A percentile compares a stretch with the other conserved stretches of the same genome.
These are phyloP conservation scores for Leccinellum albellum DNA, from an alignment of 768 basidiomycete genomes.

Conservation along the genomic window DNA sequence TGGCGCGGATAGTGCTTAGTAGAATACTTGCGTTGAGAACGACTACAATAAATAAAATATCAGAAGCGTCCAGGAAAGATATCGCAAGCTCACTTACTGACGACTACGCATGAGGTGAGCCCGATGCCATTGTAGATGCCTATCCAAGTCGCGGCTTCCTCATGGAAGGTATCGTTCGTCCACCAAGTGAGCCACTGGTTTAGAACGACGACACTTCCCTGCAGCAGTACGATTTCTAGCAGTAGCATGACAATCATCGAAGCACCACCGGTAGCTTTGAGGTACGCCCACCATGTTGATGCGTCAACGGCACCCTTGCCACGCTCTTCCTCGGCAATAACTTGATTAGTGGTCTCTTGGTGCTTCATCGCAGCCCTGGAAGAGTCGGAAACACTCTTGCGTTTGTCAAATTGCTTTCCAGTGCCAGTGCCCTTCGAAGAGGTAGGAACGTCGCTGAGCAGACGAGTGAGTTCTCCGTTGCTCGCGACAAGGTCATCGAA, in stretches of 20 bases:
- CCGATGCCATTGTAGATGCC: constrained; percentile 30
- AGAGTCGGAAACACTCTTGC: constrained; percentile 14
- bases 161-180: constrained; percentile 23
- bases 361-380: constrained; percentile 11
- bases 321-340: constrained; percentile 27
- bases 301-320: constrained; percentile 20
- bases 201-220: constrained; percentile 23
- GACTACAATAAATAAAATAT: constrained; percentile 14
- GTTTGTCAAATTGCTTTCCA: constrained; percentile 16
- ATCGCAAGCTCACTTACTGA: constrained; percentile 18
- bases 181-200: constrained; percentile 33
- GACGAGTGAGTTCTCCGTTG: constrained; percentile 25
- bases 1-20: constrained; percentile 26
- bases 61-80: neutral
- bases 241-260: constrained; percentile 18
- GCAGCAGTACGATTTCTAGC: constrained; percentile 20
- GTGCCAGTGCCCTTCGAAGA: constrained; percentile 6
- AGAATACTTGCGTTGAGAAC: constrained; percentile 23
- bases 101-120: constrained; percentile 11
- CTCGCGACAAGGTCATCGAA: constrained; percentile 36
- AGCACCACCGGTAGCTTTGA: constrained; percentile 28
- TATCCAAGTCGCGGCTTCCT: constrained; percentile 26
- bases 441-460: constrained; percentile 21
- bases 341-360: constrained; percentile 7
- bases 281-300: constrained; percentile 30